Evolutionary conservation across 2,329 filamentous ascomycete genomes (phyloP).

Genomic region (Periconia macrospinosa): DNA sequence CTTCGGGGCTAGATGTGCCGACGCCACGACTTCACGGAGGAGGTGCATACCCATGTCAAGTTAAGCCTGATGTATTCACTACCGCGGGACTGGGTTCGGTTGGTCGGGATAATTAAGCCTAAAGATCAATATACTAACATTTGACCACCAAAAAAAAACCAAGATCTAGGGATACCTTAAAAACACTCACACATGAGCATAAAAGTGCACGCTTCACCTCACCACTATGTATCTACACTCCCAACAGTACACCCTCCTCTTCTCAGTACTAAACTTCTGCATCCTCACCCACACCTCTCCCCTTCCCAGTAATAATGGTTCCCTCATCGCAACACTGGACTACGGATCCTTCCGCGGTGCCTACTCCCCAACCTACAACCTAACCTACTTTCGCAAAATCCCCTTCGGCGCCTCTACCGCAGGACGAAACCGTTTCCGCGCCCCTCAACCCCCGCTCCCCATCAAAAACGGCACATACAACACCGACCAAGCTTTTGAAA

Average conservation of each 20-base stretch:
- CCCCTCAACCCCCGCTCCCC: conserved; percentile 58
- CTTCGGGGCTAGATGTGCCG: background rate
- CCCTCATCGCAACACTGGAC: conserved; percentile 31
- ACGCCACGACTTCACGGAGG: background rate
- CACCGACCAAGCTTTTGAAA: conserved; percentile 58
- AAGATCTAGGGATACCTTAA: background rate
- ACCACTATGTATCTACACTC: conserved; percentile 14
- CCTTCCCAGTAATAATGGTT: background rate
- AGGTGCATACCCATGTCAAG: background rate
- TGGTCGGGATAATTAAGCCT: conserved; percentile 30
- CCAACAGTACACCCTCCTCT: conserved; percentile 10
- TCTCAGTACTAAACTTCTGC: background rate
- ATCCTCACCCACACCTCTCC: background rate
- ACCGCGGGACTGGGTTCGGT: conserved; percentile 18
- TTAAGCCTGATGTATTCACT: conserved; percentile 9
- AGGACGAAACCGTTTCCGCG: conserved; percentile 62
- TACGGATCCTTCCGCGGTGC: conserved; percentile 55
- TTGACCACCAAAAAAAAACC: background rate
- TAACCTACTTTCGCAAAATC: conserved; percentile 63
- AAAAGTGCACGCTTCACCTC: background rate
- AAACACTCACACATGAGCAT: background rate
- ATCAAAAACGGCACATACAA: conserved; percentile 57
- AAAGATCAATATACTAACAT: conserved; percentile 6
- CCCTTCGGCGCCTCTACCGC: conserved; percentile 63
- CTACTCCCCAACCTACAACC: conserved; percentile 56